Evolutionary conservation across 2,329 filamentous ascomycete genomes (phyloP).

Genomic region (Xylogone sp.): DNA sequence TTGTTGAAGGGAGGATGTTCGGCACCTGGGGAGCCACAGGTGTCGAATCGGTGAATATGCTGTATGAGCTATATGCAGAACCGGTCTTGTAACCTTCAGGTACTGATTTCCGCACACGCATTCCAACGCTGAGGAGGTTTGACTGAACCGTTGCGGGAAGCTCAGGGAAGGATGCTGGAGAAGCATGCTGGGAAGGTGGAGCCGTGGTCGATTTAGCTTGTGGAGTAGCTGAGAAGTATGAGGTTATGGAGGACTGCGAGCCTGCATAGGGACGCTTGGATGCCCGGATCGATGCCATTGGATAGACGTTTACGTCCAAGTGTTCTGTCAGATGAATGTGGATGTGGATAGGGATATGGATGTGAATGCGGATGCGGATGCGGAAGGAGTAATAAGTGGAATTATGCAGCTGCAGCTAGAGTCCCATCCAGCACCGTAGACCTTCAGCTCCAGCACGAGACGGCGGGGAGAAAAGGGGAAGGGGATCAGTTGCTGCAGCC

Average conservation of each 20-base stretch:
- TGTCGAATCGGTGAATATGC: constrained; percentile 43
- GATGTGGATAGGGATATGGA: too few relatives aligned
- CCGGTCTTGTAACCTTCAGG: constrained; percentile 91
- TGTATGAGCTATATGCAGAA: constrained; percentile 42
- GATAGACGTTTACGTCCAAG: neutral
- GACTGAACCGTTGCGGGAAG: constrained; percentile 69
- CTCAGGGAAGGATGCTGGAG: constrained; percentile 31
- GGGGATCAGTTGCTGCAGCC: neutral
- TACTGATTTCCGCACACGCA: constrained; percentile 90
- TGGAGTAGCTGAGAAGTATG: constrained; percentile 46
- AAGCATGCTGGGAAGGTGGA: constrained; percentile 22
- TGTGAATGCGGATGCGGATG: too few relatives aligned
- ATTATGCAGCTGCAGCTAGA: too few relatives aligned
- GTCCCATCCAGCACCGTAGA: too few relatives aligned
- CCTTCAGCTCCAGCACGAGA: too few relatives aligned
- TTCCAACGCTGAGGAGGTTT: constrained; percentile 85
- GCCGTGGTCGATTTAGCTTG: constrained; percentile 31
- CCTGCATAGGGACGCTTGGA: constrained; percentile 60
- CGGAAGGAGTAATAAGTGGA: too few relatives aligned
- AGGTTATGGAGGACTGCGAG: constrained; percentile 54
- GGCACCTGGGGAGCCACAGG: constrained; percentile 21
- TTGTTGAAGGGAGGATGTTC: constrained; percentile 8
- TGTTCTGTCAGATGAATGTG: neutral
- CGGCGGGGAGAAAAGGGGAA: too few relatives aligned
- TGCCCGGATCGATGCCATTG: constrained; percentile 20